Conservation (phyloP, 148 eudicot species). For the Bassia scoparia region DNA sequence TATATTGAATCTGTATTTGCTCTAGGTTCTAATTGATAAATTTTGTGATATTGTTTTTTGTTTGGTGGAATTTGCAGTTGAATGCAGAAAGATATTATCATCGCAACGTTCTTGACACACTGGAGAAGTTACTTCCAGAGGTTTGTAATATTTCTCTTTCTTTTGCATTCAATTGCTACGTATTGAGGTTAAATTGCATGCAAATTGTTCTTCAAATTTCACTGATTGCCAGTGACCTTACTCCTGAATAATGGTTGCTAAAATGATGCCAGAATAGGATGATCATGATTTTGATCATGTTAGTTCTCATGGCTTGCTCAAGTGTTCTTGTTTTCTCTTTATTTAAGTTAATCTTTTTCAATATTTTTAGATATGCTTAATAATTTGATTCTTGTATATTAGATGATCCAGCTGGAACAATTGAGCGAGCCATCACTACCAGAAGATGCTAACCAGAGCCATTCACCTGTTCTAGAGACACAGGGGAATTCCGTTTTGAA, state of each 20-base stretch:
- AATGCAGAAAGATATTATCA: constrained; percentile 77
- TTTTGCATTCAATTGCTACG: not conserved
- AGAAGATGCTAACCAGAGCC: constrained; percentile 27
- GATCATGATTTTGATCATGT: not conserved
- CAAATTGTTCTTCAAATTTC: not conserved
- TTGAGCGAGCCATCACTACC: constrained; percentile 31
- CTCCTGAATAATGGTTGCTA: not conserved
- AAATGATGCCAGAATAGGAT: not conserved
- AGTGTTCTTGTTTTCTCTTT: not conserved
- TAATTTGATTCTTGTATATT: constrained; percentile 16
- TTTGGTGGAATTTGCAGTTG: constrained; percentile 42
- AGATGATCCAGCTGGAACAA: constrained; percentile 63
- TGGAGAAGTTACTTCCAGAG: constrained; percentile 66
- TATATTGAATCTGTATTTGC: not conserved
- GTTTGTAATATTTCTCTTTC: constrained; percentile 32
- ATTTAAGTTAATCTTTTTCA: not conserved
- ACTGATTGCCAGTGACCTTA: not conserved
- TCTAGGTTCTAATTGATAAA: not conserved
- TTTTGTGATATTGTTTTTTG: not conserved
- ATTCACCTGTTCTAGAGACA: constrained; percentile 25
- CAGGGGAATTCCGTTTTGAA: constrained; percentile 20
- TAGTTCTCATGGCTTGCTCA: not conserved
- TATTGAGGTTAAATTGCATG: not conserved
- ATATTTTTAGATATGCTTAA: not conserved
- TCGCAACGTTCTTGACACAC: constrained; percentile 41